Base-by-base conservation (phyloP, 1,284 basidiomycete genomes). In the Exobasidium cylindrosporum region DNA sequence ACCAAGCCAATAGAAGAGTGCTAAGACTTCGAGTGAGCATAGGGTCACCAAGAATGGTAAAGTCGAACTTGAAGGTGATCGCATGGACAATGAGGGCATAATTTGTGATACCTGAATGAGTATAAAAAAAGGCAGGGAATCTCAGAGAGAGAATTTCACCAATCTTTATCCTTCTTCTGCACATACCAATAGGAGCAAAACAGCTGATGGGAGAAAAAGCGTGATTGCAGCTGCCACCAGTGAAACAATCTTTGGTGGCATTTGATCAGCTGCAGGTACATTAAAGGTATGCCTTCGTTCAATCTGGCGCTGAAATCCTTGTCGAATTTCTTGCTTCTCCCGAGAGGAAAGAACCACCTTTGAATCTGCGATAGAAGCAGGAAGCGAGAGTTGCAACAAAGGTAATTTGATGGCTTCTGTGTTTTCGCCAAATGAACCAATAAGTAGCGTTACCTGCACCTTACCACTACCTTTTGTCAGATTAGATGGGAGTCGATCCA, bases 221-320 rank as follows among this genome's bases (percentile, higher is more conserved):
- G 73, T 75, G 52, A 67, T 23, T 44, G 72, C 29, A 11, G 71
- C 64, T 2, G 65, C 68, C 17, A 62, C 60, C 10, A 57, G 62
- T 43, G 66, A 67, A 53, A 73, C 46, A 52, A 64, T 64, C 59
- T 61, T 66, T 55, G 63, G 61, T 14, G 73, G 73, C 73, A 75
- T 75, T 26, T 64, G 69, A 35, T 75, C 73, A 53, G 65, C 64
- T 0, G 73, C 68, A 2, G 71, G 64, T 23, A 64, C 47, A 50
- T 59, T 61, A 29, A 75, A 75, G 1, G 73, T 75, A 62, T 75
- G 73, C 44, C 60, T 57, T 60, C 69, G 68, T 44, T 70, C 69
- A 35, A 4, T 23, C n/a, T 35, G 26, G 6, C 32, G 26, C 3
- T n/a, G 26, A 29, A 55, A 55, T 4, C 53, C 53, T 40, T 55